phyloP scores from a whole-genome alignment of 345 rosid genomes.

The Camelina laxa region DNA sequence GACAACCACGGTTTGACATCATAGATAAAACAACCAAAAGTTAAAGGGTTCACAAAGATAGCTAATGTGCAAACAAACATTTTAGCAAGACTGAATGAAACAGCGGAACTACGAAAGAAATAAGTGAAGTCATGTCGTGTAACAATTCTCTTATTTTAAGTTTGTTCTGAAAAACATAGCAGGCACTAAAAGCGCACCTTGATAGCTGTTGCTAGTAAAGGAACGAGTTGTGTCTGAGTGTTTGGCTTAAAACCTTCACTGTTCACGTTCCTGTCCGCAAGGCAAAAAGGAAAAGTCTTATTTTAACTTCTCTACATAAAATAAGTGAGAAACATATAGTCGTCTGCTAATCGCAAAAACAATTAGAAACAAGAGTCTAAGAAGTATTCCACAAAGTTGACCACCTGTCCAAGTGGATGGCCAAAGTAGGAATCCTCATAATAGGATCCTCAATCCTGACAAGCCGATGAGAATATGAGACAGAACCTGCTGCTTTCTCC shows the following conservation, averaged over 20 bases:
- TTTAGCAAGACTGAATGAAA: neutral
- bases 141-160: too few relatives aligned
- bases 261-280: constrained; percentile 63
- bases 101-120: neutral
- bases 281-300: neutral
- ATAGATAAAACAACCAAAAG: constrained; percentile 8
- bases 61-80: constrained; percentile 1
- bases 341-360: neutral
- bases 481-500: constrained; percentile 58
- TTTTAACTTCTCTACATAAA: neutral
- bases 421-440: constrained; percentile 90
- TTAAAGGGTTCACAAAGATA: constrained; percentile 4
- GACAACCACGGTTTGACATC: neutral
- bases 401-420: constrained; percentile 94
- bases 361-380: neutral
- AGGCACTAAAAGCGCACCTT: constrained; percentile 55
- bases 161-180: neutral
- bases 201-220: constrained; percentile 84
- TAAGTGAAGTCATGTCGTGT: too few relatives aligned
- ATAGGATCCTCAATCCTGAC: constrained; percentile 86
- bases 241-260: constrained; percentile 92
- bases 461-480: constrained; percentile 67
- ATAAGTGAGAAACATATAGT: neutral
- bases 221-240: constrained; percentile 83
- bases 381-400: neutral